A percentile compares a stretch with the other conserved stretches of the same genome.
phyloP scores from a whole-genome alignment of 2,329 filamentous ascomycete species.

The Colletotrichum aenigma region DNA sequence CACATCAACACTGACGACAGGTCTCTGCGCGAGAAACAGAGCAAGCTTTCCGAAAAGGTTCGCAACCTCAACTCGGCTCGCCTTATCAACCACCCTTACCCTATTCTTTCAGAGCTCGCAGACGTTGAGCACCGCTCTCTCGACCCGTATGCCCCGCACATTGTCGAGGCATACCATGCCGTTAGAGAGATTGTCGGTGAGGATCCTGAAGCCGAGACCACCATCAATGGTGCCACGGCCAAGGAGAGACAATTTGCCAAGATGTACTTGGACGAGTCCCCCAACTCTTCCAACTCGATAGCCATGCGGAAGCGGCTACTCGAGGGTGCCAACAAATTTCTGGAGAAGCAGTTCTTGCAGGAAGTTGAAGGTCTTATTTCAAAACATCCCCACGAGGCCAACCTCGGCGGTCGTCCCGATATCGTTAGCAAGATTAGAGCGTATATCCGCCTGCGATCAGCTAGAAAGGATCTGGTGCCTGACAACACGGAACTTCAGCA shows the following conservation, averaged over 20 bases:
- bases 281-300: constrained; percentile 66
- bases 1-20: constrained; percentile 70
- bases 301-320: constrained; percentile 80
- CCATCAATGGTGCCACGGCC: constrained; percentile 66
- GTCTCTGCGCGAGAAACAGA: constrained; percentile 82
- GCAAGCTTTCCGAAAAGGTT: constrained; percentile 79
- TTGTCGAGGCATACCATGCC: constrained; percentile 83
- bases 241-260: constrained; percentile 77
- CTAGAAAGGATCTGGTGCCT: constrained; percentile 81
- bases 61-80: constrained; percentile 78
- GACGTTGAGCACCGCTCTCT: constrained; percentile 73
- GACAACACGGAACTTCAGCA: constrained; percentile 83
- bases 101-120: constrained; percentile 77
- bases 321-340: constrained; percentile 75
- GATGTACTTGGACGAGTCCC: constrained; percentile 77
- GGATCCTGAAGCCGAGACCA: constrained; percentile 61
- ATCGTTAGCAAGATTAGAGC: constrained; percentile 90
- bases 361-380: constrained; percentile 79
- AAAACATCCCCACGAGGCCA: constrained; percentile 87
- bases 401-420: constrained; percentile 86
- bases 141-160: constrained; percentile 73
- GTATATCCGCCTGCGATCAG: constrained; percentile 82
- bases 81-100: constrained; percentile 68
- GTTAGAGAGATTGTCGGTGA: constrained; percentile 82
- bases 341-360: constrained; percentile 81